Percentiles rank a stretch among this genome's conserved stretches.
phyloP scores from a whole-genome alignment of 164 flowering plant species.

The Amborella trichopoda region DNA sequence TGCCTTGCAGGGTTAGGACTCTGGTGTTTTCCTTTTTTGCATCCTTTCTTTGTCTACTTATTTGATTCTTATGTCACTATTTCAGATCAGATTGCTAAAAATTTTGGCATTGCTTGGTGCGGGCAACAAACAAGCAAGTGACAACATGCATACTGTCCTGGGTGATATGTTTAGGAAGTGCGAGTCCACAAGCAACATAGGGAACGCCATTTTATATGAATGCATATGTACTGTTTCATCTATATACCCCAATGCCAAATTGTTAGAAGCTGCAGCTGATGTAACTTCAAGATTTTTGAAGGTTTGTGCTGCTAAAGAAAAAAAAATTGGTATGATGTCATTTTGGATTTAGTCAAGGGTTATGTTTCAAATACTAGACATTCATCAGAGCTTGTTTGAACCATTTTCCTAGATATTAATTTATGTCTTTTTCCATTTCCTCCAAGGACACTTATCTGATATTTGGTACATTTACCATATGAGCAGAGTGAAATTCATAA shows the following conservation, averaged over 20 bases:
- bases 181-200: slow-evolving; percentile 84
- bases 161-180: slow-evolving; percentile 80
- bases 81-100: slow-evolving; percentile 86
- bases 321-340: too few relatives aligned
- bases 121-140: slow-evolving; percentile 90
- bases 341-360: too few relatives aligned
- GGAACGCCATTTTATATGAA: slow-evolving; percentile 91
- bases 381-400: slow-evolving; percentile 1
- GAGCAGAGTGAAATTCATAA: slow-evolving; percentile 91
- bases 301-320: slow-evolving; percentile 35
- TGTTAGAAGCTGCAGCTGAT: slow-evolving; percentile 90
- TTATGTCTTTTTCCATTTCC: not conserved
- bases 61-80: slow-evolving; percentile 1
- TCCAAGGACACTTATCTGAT: not conserved
- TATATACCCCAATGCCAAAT: slow-evolving; percentile 65
- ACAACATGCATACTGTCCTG: slow-evolving; percentile 75
- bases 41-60: too few relatives aligned
- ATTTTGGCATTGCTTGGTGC: slow-evolving; percentile 77
- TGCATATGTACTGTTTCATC: slow-evolving; percentile 86
- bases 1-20: too few relatives aligned
- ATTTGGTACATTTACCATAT: slow-evolving; percentile 1
- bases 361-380: too few relatives aligned
- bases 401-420: not conserved
- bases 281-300: slow-evolving; percentile 80
- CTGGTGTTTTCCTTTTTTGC: not conserved